phyloP scores from a whole-genome alignment of 352 stramenopile genomes.

The Pythium biforme region DNA sequence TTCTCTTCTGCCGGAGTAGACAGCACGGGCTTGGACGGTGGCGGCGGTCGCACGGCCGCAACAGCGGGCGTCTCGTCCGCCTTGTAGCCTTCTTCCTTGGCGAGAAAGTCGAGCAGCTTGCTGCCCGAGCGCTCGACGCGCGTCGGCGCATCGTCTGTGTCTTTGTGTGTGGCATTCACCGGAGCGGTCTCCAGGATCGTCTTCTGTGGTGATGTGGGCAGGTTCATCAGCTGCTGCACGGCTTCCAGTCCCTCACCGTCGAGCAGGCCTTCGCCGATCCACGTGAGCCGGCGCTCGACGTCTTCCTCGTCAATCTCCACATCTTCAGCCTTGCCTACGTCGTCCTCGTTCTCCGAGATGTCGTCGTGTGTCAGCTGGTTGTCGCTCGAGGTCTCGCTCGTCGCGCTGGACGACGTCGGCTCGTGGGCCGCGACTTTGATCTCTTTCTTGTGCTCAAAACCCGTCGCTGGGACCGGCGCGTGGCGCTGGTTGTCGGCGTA shows the following conservation, averaged over 20 bases:
- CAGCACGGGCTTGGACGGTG: constrained; percentile 13
- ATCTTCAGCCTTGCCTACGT: not conserved
- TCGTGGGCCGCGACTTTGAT: constrained; percentile 5
- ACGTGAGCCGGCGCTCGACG: constrained; percentile 50
- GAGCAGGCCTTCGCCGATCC: constrained; percentile 66
- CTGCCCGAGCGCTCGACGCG: constrained; percentile 22
- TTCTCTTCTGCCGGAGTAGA: constrained; percentile 22
- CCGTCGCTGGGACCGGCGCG: not conserved
- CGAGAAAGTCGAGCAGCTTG: constrained; percentile 51
- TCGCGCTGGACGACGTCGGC: not conserved
- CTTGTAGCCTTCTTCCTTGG: constrained; percentile 32
- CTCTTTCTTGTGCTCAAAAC: constrained; percentile 18
- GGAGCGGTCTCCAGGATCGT: not conserved
- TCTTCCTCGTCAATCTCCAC: constrained; percentile 23
- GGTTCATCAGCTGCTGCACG: constrained; percentile 43
- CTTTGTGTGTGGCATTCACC: not conserved
- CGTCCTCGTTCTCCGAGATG: not conserved
- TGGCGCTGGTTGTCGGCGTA: constrained; percentile 15
- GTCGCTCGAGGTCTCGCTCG: constrained; percentile 12
- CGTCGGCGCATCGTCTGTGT: not conserved
- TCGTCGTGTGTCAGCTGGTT: constrained; percentile 25
- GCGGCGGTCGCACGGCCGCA: constrained; percentile 1
- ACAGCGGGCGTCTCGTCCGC: constrained; percentile 22
- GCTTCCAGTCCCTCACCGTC: constrained; percentile 49
- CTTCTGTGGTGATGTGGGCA: constrained; percentile 22